Conservation (phyloP, 2,329 filamentous ascomycete species). For the Aspergillus sclerotialis region DNA sequence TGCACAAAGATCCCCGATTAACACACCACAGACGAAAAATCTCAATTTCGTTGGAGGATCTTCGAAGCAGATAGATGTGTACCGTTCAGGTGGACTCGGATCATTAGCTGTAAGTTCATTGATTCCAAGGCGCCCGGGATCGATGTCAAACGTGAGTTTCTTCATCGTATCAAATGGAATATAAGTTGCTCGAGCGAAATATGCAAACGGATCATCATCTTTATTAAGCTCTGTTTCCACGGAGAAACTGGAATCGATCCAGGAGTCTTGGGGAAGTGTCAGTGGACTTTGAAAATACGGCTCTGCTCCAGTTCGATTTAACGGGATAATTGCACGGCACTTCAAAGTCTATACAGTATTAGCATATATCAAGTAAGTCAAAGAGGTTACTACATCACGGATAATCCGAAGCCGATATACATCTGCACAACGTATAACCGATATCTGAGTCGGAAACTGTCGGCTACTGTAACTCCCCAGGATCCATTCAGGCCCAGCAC, state of each 20-base stretch:
- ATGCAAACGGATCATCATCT: conserved; percentile 3
- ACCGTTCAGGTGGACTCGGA: too few species aligned
- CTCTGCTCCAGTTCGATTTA: conserved; percentile 9
- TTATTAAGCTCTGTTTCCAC: conserved; percentile 4
- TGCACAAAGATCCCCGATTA: too few species aligned
- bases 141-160: conserved; percentile 6
- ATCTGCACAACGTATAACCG: not conserved
- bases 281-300: conserved; percentile 5
- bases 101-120: not conserved
- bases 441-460: conserved; percentile 3
- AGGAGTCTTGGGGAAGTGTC: conserved; percentile 6
- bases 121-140: conserved; percentile 2
- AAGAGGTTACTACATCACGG: conserved; percentile 1
- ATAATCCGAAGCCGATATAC: not conserved
- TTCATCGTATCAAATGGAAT: conserved; percentile 7
- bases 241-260: conserved; percentile 8
- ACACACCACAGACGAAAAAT: not conserved
- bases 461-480: conserved; percentile 3
- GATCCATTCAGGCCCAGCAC: conserved; percentile 7
- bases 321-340: conserved; percentile 9
- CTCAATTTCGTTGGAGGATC: conserved; percentile 1
- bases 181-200: conserved; percentile 8
- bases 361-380: conserved; percentile 1
- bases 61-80: not conserved
- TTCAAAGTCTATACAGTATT: conserved; percentile 7